These are phyloP conservation scores for Calonectria pteridis DNA, from an alignment of 2,329 filamentous ascomycete genomes.

Conservation along the genomic window DNA sequence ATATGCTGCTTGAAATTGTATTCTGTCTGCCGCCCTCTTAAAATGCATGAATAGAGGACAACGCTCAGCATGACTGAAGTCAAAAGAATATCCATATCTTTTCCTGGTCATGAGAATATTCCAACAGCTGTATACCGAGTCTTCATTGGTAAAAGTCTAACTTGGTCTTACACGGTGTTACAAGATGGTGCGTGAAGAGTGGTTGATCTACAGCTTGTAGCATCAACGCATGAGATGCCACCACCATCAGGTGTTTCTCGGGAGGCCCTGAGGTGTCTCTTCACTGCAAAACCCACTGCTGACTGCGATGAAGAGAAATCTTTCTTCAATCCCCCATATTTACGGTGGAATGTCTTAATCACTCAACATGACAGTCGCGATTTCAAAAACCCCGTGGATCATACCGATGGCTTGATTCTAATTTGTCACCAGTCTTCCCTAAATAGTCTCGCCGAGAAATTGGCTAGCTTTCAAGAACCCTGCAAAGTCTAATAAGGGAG, in stretches of 20 bases:
- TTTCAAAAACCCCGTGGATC: background rate
- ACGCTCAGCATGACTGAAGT: background rate
- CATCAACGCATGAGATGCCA: background rate
- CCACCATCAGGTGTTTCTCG: background rate
- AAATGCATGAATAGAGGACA: background rate
- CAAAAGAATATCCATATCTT: background rate
- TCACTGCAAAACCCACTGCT: background rate
- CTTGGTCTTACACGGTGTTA: no score
- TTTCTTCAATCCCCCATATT: background rate
- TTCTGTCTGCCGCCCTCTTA: background rate
- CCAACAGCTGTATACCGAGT: no score
- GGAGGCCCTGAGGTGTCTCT: background rate
- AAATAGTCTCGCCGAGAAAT: background rate
- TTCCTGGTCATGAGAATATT: no score
- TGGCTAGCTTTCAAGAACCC: background rate
- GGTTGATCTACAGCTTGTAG: no score
- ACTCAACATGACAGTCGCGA: background rate
- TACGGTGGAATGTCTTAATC: background rate
- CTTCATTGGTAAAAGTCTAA: no score
- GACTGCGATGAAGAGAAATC: no score
- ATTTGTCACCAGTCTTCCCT: background rate
- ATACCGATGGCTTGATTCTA: background rate
- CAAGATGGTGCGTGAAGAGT: no score
- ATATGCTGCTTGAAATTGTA: background rate
- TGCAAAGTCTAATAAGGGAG: background rate